phyloP scores from a whole-genome alignment of 2,329 filamentous ascomycete genomes.

The Thelonectria rubi region DNA sequence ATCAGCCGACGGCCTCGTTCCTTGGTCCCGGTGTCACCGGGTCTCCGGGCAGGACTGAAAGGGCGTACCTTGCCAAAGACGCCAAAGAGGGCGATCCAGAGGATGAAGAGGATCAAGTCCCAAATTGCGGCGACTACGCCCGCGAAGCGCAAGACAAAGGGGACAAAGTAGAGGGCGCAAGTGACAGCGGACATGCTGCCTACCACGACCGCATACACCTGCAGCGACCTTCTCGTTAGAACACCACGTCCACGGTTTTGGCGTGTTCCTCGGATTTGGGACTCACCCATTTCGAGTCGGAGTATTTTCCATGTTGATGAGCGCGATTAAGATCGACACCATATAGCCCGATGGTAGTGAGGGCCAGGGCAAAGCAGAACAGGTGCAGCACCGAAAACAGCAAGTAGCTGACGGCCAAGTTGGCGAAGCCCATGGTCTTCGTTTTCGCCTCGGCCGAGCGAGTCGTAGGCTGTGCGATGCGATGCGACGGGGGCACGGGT shows the following conservation, averaged over 20 bases:
- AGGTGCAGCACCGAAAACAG: slow-evolving; percentile 73
- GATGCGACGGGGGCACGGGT: background rate
- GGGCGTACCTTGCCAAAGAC: slow-evolving; percentile 74
- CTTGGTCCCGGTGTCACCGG: background rate
- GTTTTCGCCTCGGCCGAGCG: slow-evolving; percentile 5
- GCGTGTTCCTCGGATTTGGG: background rate
- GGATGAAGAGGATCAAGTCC: slow-evolving; percentile 76
- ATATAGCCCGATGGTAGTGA: slow-evolving; percentile 83
- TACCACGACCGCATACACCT: slow-evolving; percentile 78
- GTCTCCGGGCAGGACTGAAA: background rate
- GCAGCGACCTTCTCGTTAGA: slow-evolving; percentile 2
- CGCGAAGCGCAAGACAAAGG: slow-evolving; percentile 64
- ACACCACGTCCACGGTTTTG: background rate
- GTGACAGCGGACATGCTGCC: slow-evolving; percentile 73
- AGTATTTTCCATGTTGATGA: slow-evolving; percentile 57
- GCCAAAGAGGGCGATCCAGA: slow-evolving; percentile 85
- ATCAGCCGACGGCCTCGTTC: background rate
- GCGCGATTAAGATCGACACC: slow-evolving; percentile 71
- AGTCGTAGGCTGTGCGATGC: slow-evolving; percentile 6
- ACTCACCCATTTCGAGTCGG: slow-evolving; percentile 75
- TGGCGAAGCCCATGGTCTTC: slow-evolving; percentile 55
- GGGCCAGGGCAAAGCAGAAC: slow-evolving; percentile 77
- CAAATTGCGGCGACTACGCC: slow-evolving; percentile 66
- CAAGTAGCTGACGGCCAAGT: slow-evolving; percentile 58
- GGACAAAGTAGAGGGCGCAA: slow-evolving; percentile 70